Evolutionary conservation across 805 yeast genomes (phyloP).

Genomic region (Cyberlindnera suaveolens): DNA sequence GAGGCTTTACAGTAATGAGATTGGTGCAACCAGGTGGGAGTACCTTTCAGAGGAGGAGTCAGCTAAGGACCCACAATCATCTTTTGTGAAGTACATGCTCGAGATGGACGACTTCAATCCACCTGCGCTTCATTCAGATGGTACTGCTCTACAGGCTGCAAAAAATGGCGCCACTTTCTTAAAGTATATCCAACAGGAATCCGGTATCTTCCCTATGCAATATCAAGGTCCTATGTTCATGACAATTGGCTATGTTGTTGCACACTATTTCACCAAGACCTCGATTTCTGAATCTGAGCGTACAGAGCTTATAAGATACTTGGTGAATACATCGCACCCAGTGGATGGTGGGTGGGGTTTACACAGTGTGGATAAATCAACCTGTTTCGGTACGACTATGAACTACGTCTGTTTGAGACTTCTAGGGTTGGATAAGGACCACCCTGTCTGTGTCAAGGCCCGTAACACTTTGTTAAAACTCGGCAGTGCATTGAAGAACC

Average conservation of each 20-base stretch:
- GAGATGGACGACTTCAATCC: slow-evolving; percentile 32
- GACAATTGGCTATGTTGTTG: slow-evolving; percentile 82
- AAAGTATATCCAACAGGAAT: slow-evolving; percentile 49
- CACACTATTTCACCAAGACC: slow-evolving; percentile 61
- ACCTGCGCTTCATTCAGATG: slow-evolving; percentile 29
- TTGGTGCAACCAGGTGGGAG: slow-evolving; percentile 83
- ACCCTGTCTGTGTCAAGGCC: slow-evolving; percentile 75
- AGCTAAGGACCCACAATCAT: slow-evolving; percentile 40
- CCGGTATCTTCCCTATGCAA: slow-evolving; percentile 88
- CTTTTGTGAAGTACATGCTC: slow-evolving; percentile 50
- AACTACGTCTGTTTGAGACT: slow-evolving; percentile 80
- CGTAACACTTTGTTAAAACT: slow-evolving; percentile 57
- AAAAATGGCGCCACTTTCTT: slow-evolving; percentile 71
- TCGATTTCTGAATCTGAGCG: slow-evolving; percentile 61
- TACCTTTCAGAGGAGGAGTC: slow-evolving; percentile 34
- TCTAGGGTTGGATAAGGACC: slow-evolving; percentile 67
- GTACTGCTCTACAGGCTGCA: slow-evolving; percentile 54
- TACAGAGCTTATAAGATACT: slow-evolving; percentile 72
- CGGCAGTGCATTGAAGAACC: slow-evolving; percentile 87
- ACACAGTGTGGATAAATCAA: slow-evolving; percentile 85
- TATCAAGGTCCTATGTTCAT: slow-evolving; percentile 98
- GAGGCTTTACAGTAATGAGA: slow-evolving; percentile 63
- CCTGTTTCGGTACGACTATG: slow-evolving; percentile 90
- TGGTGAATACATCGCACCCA: slow-evolving; percentile 91
- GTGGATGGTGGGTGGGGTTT: slow-evolving; percentile 99